These are phyloP conservation scores for Helicocarpus griseus DNA, from an alignment of 2,329 filamentous ascomycete genomes.

Conservation along the genomic window DNA sequence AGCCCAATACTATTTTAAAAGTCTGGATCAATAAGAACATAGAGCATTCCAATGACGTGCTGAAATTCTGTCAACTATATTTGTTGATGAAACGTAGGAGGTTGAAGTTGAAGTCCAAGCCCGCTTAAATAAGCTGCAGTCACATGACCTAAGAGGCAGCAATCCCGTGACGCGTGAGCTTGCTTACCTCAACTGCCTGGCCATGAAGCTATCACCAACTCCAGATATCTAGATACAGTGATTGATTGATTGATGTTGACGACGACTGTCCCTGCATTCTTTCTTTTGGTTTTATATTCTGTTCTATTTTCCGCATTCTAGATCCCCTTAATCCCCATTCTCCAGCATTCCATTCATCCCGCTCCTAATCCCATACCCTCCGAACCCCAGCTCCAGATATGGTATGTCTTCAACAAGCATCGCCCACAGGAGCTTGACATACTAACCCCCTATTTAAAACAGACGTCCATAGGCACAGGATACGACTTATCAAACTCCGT, in stretches of 20 bases:
- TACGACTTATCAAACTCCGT: constrained; percentile 99
- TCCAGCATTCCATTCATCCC: not conserved
- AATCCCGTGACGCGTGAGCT: constrained; percentile 12
- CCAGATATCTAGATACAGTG: not conserved
- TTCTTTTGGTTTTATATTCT: not conserved
- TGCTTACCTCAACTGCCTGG: not conserved
- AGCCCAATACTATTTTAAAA: too few relatives aligned
- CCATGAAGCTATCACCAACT: too few relatives aligned
- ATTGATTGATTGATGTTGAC: not conserved
- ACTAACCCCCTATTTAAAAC: constrained; percentile 2
- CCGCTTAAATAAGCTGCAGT: constrained; percentile 2
- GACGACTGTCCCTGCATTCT: not conserved
- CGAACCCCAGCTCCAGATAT: not conserved
- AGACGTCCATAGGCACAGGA: constrained; percentile 99
- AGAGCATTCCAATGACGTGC: too few relatives aligned
- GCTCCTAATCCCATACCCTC: not conserved
- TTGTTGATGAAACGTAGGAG: not conserved
- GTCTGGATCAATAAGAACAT: too few relatives aligned
- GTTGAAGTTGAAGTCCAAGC: constrained; percentile 1
- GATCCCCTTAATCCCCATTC: not conserved
- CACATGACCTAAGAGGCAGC: constrained; percentile 11
- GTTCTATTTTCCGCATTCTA: not conserved
- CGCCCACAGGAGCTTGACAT: constrained; percentile 10
- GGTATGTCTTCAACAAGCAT: constrained; percentile 2
- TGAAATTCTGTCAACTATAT: not conserved